phyloP scores from a whole-genome alignment of 2,329 filamentous ascomycete genomes.

The Aspergillus oerlinghausenensis region DNA sequence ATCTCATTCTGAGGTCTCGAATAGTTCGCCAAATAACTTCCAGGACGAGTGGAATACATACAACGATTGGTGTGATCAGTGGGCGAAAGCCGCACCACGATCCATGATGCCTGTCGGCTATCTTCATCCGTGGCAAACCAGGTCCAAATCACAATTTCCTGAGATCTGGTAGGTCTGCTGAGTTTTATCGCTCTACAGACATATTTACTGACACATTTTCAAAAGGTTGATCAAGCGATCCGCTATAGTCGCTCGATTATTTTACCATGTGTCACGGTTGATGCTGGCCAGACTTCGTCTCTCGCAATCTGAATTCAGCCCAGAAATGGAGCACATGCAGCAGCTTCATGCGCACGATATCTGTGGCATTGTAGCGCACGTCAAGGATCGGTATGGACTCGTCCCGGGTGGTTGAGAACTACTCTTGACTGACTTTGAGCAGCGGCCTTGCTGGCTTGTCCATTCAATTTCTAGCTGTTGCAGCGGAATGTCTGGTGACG shows the following conservation, averaged over 20 bases:
- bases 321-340: constrained; percentile 67
- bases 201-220: constrained; percentile 4
- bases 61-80: constrained; percentile 76
- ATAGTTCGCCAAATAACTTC: constrained; percentile 54
- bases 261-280: constrained; percentile 84
- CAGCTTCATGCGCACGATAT: constrained; percentile 75
- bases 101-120: constrained; percentile 86
- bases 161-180: constrained; percentile 66
- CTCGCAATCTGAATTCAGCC: constrained; percentile 52
- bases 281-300: constrained; percentile 78
- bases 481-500: constrained; percentile 66
- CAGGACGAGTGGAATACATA: constrained; percentile 73
- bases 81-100: constrained; percentile 72
- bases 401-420: neutral
- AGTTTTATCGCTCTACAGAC: neutral
- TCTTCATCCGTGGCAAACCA: constrained; percentile 63
- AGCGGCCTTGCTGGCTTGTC: constrained; percentile 73
- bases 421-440: neutral
- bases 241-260: constrained; percentile 74
- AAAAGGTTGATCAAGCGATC: constrained; percentile 73
- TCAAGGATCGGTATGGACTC: constrained; percentile 61
- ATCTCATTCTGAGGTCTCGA: constrained; percentile 57
- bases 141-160: constrained; percentile 71
- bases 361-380: constrained; percentile 83
- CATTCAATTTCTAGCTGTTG: constrained; percentile 72